Evolutionary conservation across 352 stramenopile genomes (phyloP).

Genomic region (Pythium pyrilobum): DNA sequence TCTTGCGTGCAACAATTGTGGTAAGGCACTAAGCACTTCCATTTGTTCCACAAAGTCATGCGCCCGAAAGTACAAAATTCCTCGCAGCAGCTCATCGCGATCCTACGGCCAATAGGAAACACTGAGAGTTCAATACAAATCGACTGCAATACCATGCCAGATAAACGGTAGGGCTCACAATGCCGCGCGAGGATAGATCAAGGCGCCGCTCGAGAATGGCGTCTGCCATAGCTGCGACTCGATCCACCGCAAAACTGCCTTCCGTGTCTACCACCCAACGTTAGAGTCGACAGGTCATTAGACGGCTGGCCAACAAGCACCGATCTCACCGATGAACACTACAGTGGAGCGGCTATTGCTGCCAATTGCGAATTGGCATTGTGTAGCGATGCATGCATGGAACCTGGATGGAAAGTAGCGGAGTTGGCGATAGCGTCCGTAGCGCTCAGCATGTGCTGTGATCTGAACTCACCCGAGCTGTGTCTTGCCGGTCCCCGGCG

Average conservation of each 20-base stretch:
- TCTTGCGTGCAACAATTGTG: constrained; percentile 37
- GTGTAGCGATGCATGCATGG: constrained; percentile 56
- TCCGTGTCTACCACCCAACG: constrained; percentile 73
- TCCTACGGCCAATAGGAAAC: constrained; percentile 25
- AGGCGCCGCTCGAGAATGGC: constrained; percentile 40
- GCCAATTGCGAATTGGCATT: constrained; percentile 24
- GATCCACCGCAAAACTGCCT: constrained; percentile 89
- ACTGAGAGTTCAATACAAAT: not conserved
- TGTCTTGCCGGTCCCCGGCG: constrained; percentile 69
- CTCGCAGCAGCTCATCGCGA: constrained; percentile 77
- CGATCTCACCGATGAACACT: constrained; percentile 57
- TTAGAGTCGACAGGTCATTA: too few relatives aligned
- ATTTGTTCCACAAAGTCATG: constrained; percentile 89
- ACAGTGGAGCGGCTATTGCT: constrained; percentile 13
- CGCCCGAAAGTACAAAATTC: constrained; percentile 70
- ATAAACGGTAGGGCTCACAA: not conserved
- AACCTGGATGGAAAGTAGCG: constrained; percentile 36
- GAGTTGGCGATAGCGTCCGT: not conserved
- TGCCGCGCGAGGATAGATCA: constrained; percentile 45
- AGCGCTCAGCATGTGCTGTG: not conserved
- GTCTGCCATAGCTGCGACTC: constrained; percentile 79
- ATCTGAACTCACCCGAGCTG: constrained; percentile 47
- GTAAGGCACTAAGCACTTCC: constrained; percentile 77
- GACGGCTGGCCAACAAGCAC: too few relatives aligned
- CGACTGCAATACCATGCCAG: not conserved